A percentile compares a stretch with the other conserved stretches of the same genome.
phyloP scores from a whole-genome alignment of 345 rosid species.

The Euphorbia lathyris region DNA sequence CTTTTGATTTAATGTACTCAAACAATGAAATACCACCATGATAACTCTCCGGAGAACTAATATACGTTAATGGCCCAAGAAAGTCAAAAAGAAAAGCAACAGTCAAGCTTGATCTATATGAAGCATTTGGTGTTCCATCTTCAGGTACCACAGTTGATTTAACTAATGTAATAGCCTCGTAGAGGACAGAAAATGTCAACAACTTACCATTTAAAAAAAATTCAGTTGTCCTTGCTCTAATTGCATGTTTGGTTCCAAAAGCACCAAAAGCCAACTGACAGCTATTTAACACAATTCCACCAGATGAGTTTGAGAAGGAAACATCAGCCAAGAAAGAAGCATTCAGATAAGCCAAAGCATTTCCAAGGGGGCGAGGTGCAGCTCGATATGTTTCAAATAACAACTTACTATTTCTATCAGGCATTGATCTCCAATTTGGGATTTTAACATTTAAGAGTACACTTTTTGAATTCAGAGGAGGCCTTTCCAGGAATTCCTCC shows the following conservation, averaged over 20 bases:
- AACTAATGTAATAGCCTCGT: constrained; percentile 54
- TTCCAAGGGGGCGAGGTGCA: constrained; percentile 76
- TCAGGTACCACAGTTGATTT: constrained; percentile 49
- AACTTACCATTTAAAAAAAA: constrained; percentile 50
- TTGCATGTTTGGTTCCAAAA: constrained; percentile 67
- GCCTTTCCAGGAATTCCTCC: constrained; percentile 55
- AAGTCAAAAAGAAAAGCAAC: constrained; percentile 70
- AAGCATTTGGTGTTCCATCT: constrained; percentile 38
- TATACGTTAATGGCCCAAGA: constrained; percentile 39
- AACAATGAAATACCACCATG: not conserved
- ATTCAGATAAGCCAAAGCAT: constrained; percentile 67
- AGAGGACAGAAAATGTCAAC: constrained; percentile 42
- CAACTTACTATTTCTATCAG: constrained; percentile 26
- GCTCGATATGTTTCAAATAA: constrained; percentile 80
- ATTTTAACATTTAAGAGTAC: constrained; percentile 56
- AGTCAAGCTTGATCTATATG: constrained; percentile 75
- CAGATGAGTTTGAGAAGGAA: constrained; percentile 33
- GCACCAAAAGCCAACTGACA: constrained; percentile 82
- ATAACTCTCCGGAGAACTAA: constrained; percentile 17
- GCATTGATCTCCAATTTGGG: constrained; percentile 33
- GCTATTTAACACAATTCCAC: constrained; percentile 36
- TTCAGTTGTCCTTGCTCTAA: constrained; percentile 64
- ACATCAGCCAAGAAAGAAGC: constrained; percentile 78
- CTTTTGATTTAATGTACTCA: constrained; percentile 14
- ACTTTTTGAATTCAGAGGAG: constrained; percentile 46